Evolutionary conservation across 441 rosid genomes (phyloP).

Genomic region (Syzygium syzygioides): DNA sequence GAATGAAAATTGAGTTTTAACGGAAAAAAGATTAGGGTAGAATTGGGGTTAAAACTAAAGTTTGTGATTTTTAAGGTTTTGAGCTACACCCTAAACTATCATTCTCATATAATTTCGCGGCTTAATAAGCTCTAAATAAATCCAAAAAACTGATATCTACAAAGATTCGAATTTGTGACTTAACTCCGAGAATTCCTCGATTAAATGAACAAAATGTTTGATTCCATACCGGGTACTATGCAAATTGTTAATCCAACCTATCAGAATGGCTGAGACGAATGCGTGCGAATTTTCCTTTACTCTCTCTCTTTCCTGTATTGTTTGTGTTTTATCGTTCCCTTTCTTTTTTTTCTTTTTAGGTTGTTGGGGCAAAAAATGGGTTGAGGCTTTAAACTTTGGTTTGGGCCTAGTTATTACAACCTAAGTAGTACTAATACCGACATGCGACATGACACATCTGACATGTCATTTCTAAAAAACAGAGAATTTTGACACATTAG

Average conservation of each 20-base stretch:
- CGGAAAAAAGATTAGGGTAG: not conserved
- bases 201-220: not conserved
- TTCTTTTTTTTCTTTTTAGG: rapidly evolving
- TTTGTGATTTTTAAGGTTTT: not conserved
- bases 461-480: no score
- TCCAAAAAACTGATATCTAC: not conserved
- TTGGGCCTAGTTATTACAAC: not conserved
- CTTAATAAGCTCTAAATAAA: not conserved
- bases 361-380: not conserved
- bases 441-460: no score
- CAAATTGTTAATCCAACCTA: not conserved
- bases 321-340: not conserved
- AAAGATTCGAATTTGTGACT: not conserved
- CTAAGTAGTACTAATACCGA: no score
- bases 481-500: no score
- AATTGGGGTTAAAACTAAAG: not conserved
- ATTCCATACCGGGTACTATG: not conserved
- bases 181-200: not conserved
- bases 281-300: not conserved
- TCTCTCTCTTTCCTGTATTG: not conserved
- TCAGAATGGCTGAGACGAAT: not conserved
- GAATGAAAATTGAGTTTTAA: no score
- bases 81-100: not conserved
- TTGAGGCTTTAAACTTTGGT: not conserved
- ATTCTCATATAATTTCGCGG: no score